These are phyloP conservation scores for Talaromyces verruculosus DNA, from an alignment of 2,329 filamentous ascomycete genomes.

Conservation along the genomic window DNA sequence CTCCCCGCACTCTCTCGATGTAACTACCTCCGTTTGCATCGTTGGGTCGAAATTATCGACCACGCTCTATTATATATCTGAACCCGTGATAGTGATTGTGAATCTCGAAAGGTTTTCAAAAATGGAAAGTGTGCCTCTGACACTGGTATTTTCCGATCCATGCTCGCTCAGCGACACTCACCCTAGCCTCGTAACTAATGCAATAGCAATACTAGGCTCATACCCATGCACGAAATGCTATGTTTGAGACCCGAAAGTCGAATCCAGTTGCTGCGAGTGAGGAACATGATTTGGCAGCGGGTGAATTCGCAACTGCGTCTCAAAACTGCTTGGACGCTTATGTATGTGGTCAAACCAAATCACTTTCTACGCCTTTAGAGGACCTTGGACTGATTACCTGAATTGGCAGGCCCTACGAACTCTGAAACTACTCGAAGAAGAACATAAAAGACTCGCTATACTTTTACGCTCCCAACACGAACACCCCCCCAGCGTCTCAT, in stretches of 20 bases:
- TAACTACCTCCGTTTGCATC: slow-evolving; percentile 8
- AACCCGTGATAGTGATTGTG: not conserved
- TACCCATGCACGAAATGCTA: slow-evolving; percentile 82
- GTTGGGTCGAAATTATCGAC: not conserved
- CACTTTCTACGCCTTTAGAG: not conserved
- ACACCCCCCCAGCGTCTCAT: slow-evolving; percentile 40
- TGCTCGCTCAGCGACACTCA: not conserved
- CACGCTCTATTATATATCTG: not conserved
- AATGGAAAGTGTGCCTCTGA: slow-evolving; percentile 71
- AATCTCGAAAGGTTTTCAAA: not conserved
- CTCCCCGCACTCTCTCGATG: slow-evolving; percentile 1
- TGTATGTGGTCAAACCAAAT: slow-evolving; percentile 36
- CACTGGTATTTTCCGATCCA: slow-evolving; percentile 52
- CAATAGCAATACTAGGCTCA: slow-evolving; percentile 62
- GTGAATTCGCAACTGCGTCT: slow-evolving; percentile 83
- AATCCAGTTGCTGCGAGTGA: slow-evolving; percentile 79
- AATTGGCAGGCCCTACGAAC: slow-evolving; percentile 70
- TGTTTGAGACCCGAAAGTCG: slow-evolving; percentile 65
- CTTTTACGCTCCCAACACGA: slow-evolving; percentile 71
- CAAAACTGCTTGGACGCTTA: slow-evolving; percentile 64
- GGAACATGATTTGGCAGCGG: slow-evolving; percentile 84
- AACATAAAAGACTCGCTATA: slow-evolving; percentile 80
- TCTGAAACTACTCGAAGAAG: slow-evolving; percentile 78
- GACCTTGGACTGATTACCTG: not conserved
- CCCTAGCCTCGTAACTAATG: slow-evolving; percentile 20